A percentile compares a stretch with the other conserved stretches of the same genome.
Evolutionary conservation across 2,329 filamentous ascomycete species (phyloP).

Genomic region (Botrytis hyacinthi): DNA sequence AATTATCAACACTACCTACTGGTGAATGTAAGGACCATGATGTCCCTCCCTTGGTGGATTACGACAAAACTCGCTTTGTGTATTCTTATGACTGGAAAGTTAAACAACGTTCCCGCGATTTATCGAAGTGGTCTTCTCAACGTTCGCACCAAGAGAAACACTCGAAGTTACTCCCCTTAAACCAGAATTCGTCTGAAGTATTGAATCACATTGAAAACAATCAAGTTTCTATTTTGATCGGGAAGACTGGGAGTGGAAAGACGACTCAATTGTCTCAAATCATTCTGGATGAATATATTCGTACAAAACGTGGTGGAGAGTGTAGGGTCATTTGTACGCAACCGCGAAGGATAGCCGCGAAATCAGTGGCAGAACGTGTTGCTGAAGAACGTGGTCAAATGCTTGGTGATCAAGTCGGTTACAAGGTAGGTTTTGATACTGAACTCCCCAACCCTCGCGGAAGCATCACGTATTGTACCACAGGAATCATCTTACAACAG

Average conservation of each 20-base stretch:
- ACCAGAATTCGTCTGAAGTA: slow-evolving; percentile 76
- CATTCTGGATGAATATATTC: slow-evolving; percentile 83
- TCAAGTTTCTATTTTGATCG: slow-evolving; percentile 90
- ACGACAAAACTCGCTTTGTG: background rate
- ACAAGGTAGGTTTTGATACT: slow-evolving; percentile 82
- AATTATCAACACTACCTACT: background rate
- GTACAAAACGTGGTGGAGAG: slow-evolving; percentile 65
- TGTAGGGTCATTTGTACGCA: slow-evolving; percentile 94
- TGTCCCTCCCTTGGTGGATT: background rate
- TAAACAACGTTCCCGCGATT: background rate
- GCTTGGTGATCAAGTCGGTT: slow-evolving; percentile 84
- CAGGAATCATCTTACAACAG: slow-evolving; percentile 81
- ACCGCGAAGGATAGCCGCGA: slow-evolving; percentile 86
- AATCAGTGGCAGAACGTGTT: slow-evolving; percentile 88
- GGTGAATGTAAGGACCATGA: background rate
- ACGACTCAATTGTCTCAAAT: slow-evolving; percentile 96
- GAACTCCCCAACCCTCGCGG: slow-evolving; percentile 62
- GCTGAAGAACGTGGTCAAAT: slow-evolving; percentile 79
- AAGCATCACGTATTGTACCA: slow-evolving; percentile 88
- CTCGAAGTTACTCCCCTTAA: slow-evolving; percentile 65
- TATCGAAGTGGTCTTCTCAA: background rate
- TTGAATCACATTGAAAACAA: slow-evolving; percentile 76
- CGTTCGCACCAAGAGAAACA: background rate
- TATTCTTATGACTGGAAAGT: background rate
- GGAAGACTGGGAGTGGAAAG: slow-evolving; percentile 93